These are phyloP conservation scores for Cutaneotrichosporon cavernicola DNA, from an alignment of 1,284 basidiomycete genomes.

Conservation along the genomic window DNA sequence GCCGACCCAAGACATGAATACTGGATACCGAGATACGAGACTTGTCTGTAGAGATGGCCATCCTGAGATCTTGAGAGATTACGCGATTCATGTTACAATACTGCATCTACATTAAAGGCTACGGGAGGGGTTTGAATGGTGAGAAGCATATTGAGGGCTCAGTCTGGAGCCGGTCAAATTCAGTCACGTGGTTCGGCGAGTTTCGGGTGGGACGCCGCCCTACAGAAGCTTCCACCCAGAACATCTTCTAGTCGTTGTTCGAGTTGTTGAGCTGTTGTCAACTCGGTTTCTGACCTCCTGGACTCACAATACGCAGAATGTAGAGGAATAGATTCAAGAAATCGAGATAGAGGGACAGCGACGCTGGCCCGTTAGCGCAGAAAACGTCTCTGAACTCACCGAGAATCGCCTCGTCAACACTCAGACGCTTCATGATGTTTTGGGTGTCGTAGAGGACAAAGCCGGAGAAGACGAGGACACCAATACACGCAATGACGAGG, in stretches of 20 bases:
- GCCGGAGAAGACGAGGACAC: conserved; percentile 51
- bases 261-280: conserved; percentile 14
- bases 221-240: neutral
- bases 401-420: conserved; percentile 51
- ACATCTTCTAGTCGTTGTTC: neutral
- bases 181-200: too few relatives aligned
- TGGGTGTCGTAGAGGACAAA: conserved; percentile 53
- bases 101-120: too few relatives aligned
- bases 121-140: too few relatives aligned
- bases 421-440: conserved; percentile 53
- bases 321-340: conserved; percentile 50
- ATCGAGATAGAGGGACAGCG: conserved; percentile 41
- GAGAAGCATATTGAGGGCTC: too few relatives aligned
- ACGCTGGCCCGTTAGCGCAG: too few relatives aligned
- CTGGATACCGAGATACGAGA: too few relatives aligned
- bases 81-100: too few relatives aligned
- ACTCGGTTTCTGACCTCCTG: neutral
- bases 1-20: too few relatives aligned
- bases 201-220: too few relatives aligned
- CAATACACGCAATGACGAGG: conserved; percentile 46
- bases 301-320: conserved; percentile 46
- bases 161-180: too few relatives aligned
- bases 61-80: too few relatives aligned
- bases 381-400: conserved; percentile 9
- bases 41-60: too few relatives aligned